Evolutionary conservation across 495 filamentous ascomycete genomes (phyloP), one percentile per base, ranked within the genome.

Genomic region (Penicillium pulvis): DNA sequence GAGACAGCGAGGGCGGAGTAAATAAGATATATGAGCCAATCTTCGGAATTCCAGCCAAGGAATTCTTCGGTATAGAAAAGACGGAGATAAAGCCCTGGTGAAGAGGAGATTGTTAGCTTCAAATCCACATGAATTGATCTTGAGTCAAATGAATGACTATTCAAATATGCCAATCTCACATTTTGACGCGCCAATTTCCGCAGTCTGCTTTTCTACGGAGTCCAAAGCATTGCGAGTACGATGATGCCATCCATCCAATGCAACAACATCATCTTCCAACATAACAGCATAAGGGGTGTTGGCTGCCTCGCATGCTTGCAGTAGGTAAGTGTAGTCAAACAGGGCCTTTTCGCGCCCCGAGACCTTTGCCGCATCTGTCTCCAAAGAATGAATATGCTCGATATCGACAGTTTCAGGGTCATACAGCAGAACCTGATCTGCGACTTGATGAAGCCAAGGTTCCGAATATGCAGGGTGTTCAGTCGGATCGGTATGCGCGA

Each of bases 31-130:
- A 54, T 65, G 1, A 53, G 66, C 77, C 76, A 81, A 36, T 79
- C 72, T 57, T 84, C 80, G 12, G 68, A 72, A 56, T 82, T 81
- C 80, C 80, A 84, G 41, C 81, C 80, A 7, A 82, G 69, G 26
- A 78, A 72, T 19, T 74, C 66, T 60, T 84, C 80, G 7, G 77
- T 80, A 57, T 84, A 83, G 67, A 87, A 87, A 4, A 86, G 72
- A 2, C 83, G 79, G 2, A 87, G 72, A 58, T 84, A 86, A 0
- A 85, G 66, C 71, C 72, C 60, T 69, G 7, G 19, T 36, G 26
- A 49, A 50, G 16, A 4, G 11, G 10, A 4, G 12, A 39, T 1
- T 11, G 11, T 39, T 3, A 39, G 35, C 11, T 14, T 12, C 31
- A 33, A 9, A 33, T 33, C 11, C 5, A 33, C 11, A 33, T 33